Evolutionary conservation across 768 basidiomycete species (phyloP), one percentile per base, ranked within the genome.

Genomic region (Lentinula sp.): DNA sequence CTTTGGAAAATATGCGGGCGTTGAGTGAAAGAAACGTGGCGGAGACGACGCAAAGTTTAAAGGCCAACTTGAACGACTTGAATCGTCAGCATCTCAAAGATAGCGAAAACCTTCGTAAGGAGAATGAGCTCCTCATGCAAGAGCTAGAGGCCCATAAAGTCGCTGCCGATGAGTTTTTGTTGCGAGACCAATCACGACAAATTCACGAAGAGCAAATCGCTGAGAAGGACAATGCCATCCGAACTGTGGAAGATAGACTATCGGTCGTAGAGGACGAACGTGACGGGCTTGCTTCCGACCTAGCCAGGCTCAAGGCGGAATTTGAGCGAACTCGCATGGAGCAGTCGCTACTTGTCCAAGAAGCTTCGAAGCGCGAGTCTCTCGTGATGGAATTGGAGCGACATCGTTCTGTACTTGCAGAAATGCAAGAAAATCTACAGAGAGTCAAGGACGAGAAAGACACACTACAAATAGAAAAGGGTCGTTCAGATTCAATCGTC

Each of bases 391-490:
- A 95, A 68, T 76, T 94, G 37, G 91, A 93, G 66, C 84, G 79
- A 39, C 89, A 91, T 71, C 89, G 90, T 28, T 86, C 85, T 8
- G 77, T 85, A 33, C 77, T 93, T 15, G 86, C 87, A 28, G 91
- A 93, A 66, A 74, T 88, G 71, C 91, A 93, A 66, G 86, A 88
- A 62, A 86, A 82, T 64, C 75, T 93, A 28, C 90, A 91, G 71
- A 84, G 82, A 50, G 84, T 85, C 67, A 90, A 90, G 74, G 88
- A 93, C 66, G 91, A 93, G 74, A 90, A 90, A 72, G 93, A 91
- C 69, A 78, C 68, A 15, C 76, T 95, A 15, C 90, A 87, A 62
- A 76, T 81, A 8, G 91, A 95, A 75, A 90, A 86, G 74, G 76
- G 63, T 64, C 84, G 80, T 53, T 85, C 89, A 36, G 91, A 93